phyloP scores from a whole-genome alignment of 805 yeast genomes.

The Candida xyloterini region DNA sequence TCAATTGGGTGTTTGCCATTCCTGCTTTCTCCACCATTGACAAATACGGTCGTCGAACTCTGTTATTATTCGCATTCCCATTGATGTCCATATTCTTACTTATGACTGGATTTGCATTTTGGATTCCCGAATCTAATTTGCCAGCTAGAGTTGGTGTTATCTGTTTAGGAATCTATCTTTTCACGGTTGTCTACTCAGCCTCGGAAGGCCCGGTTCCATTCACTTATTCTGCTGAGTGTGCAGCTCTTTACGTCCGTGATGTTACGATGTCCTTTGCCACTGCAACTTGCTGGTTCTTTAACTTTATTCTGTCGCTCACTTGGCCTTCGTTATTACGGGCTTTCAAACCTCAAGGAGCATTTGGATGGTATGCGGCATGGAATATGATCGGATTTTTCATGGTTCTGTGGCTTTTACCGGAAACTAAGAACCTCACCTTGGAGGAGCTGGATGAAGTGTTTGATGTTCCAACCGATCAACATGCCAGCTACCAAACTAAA shows the following conservation, averaged over 20 bases:
- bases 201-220: slow-evolving; percentile 92
- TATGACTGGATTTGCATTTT: slow-evolving; percentile 68
- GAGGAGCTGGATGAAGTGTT: slow-evolving; percentile 78
- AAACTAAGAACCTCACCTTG: slow-evolving; percentile 67
- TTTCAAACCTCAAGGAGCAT: slow-evolving; percentile 79
- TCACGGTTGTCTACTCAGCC: slow-evolving; percentile 69
- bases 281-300: slow-evolving; percentile 74
- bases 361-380: slow-evolving; percentile 88
- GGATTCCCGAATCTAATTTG: slow-evolving; percentile 45
- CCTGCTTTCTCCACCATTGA: slow-evolving; percentile 84
- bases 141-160: slow-evolving; percentile 64
- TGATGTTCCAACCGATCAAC: slow-evolving; percentile 52
- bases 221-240: slow-evolving; percentile 82
- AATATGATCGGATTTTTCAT: slow-evolving; percentile 66
- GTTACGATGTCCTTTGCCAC: slow-evolving; percentile 79
- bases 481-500: slow-evolving; percentile 47
- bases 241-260: slow-evolving; percentile 76
- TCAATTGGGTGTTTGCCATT: slow-evolving; percentile 75
- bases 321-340: slow-evolving; percentile 72
- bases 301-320: slow-evolving; percentile 65
- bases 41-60: slow-evolving; percentile 66
- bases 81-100: slow-evolving; percentile 57
- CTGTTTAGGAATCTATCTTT: slow-evolving; percentile 70
- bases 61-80: slow-evolving; percentile 59
- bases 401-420: slow-evolving; percentile 70